Base-by-base conservation (phyloP, 768 basidiomycete species). In the Auriscalpium orientale region DNA sequence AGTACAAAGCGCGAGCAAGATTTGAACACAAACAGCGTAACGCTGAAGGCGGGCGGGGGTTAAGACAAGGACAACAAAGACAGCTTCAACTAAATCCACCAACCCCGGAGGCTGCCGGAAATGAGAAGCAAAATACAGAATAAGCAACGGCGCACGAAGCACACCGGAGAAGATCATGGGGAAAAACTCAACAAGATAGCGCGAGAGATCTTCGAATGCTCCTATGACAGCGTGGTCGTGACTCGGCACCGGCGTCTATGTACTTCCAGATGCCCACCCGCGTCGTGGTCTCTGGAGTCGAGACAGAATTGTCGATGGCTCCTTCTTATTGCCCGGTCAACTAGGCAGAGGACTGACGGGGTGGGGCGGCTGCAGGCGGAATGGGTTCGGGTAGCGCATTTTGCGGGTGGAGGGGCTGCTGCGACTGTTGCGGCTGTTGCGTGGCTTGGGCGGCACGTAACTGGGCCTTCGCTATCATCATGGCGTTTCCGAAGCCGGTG, bases 231-330 rank as follows among this genome's bases (percentile, higher is more conserved):
- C 40, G 40, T 13, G 62, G 75, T 76, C 71, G 75, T 84, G 64
- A 89, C 82, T 35, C 84, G 84, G 89, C 89, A 91, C 87, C 87
- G 45, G 85, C 85, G 62, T 89, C 85, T 36, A 90, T 81, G 67
- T 87, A 86, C 66, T 81, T 80, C 74, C 80, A 82, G 52, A 78
- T 68, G 47, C 82, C 81, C 38, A 87, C 69, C 51, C 82, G 76
- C 56, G 87, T 71, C 33, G 76, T 72, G 63, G 87, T 55, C 20
- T 55, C 53, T 4, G 60, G 55, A 15, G 55, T 56, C 12, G 58
- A 56, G 33, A 51, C 15, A 10, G 47, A n/a, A 20, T 20, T 51
- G 56, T 55, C 12, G 60, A 54, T 8, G 18, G 52, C 11, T 56
- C 59, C 55, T 55, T 59, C 38, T 53, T 46, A 53, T 59, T 28